Conservation (phyloP, 2,329 filamentous ascomycete species). For the Xylariaceae sp. region DNA sequence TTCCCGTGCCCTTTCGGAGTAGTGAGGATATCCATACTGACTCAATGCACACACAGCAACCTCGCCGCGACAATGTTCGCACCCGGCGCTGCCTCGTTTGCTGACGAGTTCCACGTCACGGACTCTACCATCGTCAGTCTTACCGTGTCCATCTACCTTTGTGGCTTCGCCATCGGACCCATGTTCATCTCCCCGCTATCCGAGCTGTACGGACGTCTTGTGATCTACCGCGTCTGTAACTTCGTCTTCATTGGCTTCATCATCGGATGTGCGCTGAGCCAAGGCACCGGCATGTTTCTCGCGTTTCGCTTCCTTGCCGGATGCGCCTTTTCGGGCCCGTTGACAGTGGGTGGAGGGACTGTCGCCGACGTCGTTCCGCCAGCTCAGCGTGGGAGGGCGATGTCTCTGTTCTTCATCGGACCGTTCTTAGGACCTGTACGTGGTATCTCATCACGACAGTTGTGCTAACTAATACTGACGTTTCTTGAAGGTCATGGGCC, state of each 20-base stretch:
- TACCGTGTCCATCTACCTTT: slow-evolving; percentile 52
- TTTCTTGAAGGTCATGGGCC: slow-evolving; percentile 4
- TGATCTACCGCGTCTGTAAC: slow-evolving; percentile 39
- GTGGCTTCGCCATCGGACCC: slow-evolving; percentile 48
- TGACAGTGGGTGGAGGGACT: slow-evolving; percentile 48
- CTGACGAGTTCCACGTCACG: slow-evolving; percentile 42
- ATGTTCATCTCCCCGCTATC: slow-evolving; percentile 43
- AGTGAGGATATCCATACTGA: background rate
- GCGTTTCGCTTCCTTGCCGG: slow-evolving; percentile 49
- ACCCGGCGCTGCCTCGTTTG: slow-evolving; percentile 46
- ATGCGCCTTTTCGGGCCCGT: slow-evolving; percentile 20
- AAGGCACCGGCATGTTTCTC: slow-evolving; percentile 36
- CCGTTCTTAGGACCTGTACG: slow-evolving; percentile 30
- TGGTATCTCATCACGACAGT: too few species aligned
- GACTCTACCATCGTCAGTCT: slow-evolving; percentile 33
- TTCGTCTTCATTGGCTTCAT: slow-evolving; percentile 34
- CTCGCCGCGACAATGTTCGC: slow-evolving; percentile 46
- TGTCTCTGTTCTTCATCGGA: slow-evolving; percentile 34
- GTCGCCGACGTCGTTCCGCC: slow-evolving; percentile 61
- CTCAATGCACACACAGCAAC: slow-evolving; percentile 8
- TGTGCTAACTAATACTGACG: background rate
- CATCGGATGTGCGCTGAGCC: slow-evolving; percentile 34
- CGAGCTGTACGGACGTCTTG: slow-evolving; percentile 43
- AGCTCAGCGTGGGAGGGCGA: slow-evolving; percentile 41
- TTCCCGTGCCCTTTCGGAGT: background rate